These are phyloP conservation scores for Aspergillus alliaceus DNA, from an alignment of 2,329 filamentous ascomycete genomes.

Conservation along the genomic window DNA sequence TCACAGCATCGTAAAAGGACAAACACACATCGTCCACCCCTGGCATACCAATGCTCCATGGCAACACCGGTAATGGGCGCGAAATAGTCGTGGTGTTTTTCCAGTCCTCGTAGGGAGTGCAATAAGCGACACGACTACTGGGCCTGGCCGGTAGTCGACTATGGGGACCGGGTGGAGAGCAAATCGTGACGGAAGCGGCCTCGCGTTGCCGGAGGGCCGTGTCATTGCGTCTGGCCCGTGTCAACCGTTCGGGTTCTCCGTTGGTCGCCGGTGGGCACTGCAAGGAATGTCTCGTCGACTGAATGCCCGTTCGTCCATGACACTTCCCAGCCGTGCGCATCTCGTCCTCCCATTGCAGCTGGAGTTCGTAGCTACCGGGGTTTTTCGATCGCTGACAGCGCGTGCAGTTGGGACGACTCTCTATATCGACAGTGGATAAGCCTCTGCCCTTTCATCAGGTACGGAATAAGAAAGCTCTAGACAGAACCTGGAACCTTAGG, in stretches of 20 bases:
- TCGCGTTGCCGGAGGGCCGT: neutral
- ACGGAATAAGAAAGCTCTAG: neutral
- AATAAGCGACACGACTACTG: neutral
- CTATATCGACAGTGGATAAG: neutral
- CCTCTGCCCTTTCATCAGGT: neutral
- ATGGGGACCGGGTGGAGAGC: neutral
- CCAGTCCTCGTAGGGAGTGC: neutral
- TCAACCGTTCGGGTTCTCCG: neutral
- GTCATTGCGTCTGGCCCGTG: neutral
- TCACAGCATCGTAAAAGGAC: constrained; percentile 4
- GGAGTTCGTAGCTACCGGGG: constrained; percentile 1
- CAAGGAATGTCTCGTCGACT: neutral
- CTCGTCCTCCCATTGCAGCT: constrained; percentile 7
- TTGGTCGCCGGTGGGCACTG: neutral
- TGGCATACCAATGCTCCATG: neutral
- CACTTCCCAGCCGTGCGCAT: constrained; percentile 7
- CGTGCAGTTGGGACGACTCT: constrained; percentile 3
- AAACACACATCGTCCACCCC: constrained; percentile 1
- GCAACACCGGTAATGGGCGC: neutral
- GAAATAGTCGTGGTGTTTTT: neutral
- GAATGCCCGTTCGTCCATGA: constrained; percentile 5
- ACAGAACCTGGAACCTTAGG: neutral
- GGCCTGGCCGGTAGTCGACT: neutral
- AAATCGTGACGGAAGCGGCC: neutral
- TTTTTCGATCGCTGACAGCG: constrained; percentile 5